Percentiles rank a stretch among this genome's conserved stretches.
These are phyloP conservation scores for Hypoxylon lenormandii DNA, from an alignment of 495 filamentous ascomycete genomes.

Conservation along the genomic window DNA sequence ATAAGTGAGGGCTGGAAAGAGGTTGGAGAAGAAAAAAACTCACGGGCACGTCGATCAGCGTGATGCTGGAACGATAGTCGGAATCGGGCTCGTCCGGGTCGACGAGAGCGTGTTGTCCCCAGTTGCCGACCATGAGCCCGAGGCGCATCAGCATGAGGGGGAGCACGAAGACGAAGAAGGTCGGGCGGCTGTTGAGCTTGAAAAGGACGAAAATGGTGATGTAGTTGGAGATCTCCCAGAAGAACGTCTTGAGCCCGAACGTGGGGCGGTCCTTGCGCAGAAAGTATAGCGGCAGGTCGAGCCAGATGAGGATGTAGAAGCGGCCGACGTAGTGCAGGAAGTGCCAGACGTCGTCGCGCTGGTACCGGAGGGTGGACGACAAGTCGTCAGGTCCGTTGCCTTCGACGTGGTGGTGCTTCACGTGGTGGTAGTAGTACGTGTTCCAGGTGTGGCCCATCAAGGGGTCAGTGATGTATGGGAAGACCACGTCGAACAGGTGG, in stretches of 20 bases:
- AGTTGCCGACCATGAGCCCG: constrained; percentile 79
- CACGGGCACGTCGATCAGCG: constrained; percentile 77
- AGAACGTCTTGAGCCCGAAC: constrained; percentile 64
- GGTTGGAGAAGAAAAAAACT: constrained; percentile 42
- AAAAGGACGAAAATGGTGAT: constrained; percentile 61
- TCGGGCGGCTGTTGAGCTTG: constrained; percentile 63
- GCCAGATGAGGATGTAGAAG: constrained; percentile 77
- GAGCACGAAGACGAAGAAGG: constrained; percentile 70
- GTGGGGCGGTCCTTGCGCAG: constrained; percentile 64
- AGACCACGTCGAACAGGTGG: constrained; percentile 66
- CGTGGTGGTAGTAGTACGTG: constrained; percentile 84
- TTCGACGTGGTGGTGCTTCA: constrained; percentile 87
- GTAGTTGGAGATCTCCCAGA: constrained; percentile 70
- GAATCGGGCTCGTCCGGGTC: constrained; percentile 75
- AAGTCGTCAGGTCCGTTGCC: constrained; percentile 82
- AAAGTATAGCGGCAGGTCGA: constrained; percentile 81
- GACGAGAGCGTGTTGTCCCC: constrained; percentile 80
- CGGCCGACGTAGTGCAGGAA: constrained; percentile 77
- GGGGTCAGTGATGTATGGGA: constrained; percentile 79
- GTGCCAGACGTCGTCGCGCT: constrained; percentile 72
- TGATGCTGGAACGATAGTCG: constrained; percentile 77
- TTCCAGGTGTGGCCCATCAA: constrained; percentile 87
- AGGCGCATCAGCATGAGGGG: constrained; percentile 70
- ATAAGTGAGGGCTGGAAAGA: neutral
- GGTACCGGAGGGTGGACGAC: constrained; percentile 78